Evolutionary conservation across 805 yeast genomes (phyloP), one percentile per base, ranked within the genome.

Genomic region (Danielia reshetovae): DNA sequence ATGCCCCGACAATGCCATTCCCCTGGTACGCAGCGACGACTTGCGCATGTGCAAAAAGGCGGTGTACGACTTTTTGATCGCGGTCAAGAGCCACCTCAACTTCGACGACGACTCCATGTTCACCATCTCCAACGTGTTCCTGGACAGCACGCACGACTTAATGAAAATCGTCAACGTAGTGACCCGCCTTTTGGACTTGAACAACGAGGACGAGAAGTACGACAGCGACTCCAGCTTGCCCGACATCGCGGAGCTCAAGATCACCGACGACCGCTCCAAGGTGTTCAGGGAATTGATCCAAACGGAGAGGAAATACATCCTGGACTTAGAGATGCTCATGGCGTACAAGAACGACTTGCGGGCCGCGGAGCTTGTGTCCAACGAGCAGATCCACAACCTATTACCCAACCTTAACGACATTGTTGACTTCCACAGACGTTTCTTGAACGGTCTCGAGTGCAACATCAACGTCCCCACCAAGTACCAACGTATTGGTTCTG

Each of bases 281-380:
- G 89, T 90, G 29, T 79, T 89, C 35, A 75, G 74, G 45, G 99
- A 93, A 62, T 63, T 93, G 23, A 74, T 93, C 25, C 85, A 81
- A 48, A 86, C 96, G 4, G 99, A 93, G 62, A 72, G 97, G 46
- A 88, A 85, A 59, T 93, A 83, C 56, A 96, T 93, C 18, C 85
- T 82, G 57, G 97, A 93, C 56, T 66, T 93, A 43, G 97, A 90
- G 59, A 74, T 77, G 11, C 60, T 93, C 49, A 69, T 72, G 26
- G 60, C 62, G 25, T 93, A 86, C 60, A 79, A 80, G 55, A 68
- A 72, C 35, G 93, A 84, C 45, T 67, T 93, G 28, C 63, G 75
- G 32, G 66, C 72, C 11, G 73, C 80, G 9, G 89, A 84, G 41
- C 62, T 79, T 18, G 70, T 93, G 16, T 74, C 89, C 2, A 76